Evolutionary conservation across 2,329 filamentous ascomycete genomes (phyloP).

Genomic region (Botrytis cinerea): DNA sequence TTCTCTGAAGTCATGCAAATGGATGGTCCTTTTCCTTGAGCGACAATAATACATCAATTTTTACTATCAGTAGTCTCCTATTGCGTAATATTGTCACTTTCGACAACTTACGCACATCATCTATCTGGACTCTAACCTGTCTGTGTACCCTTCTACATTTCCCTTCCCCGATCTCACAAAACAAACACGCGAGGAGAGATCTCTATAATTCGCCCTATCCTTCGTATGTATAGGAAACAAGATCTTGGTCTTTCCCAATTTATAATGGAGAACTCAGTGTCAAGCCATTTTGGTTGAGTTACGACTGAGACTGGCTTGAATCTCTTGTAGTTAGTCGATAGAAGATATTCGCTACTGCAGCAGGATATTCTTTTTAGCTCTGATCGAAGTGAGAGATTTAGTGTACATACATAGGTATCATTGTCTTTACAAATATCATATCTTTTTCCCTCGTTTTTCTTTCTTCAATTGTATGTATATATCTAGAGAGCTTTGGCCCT

Average conservation of each 20-base stretch:
- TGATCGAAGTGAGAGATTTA: background rate
- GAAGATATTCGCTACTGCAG: background rate
- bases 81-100: background rate
- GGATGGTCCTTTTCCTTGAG: background rate
- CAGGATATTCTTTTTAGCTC: accelerated
- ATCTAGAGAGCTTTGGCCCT: background rate
- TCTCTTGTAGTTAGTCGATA: background rate
- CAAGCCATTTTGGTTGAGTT: too few relatives aligned
- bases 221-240: background rate
- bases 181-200: background rate
- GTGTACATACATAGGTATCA: background rate
- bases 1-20: background rate
- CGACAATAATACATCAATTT: background rate
- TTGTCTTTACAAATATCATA: background rate
- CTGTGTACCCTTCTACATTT: background rate
- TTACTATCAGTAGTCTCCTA: background rate
- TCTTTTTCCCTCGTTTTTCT: background rate
- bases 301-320: background rate
- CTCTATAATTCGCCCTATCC: too few relatives aligned
- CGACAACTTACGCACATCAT: background rate
- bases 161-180: background rate
- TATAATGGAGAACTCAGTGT: background rate
- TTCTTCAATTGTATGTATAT: background rate
- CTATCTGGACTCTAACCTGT: background rate
- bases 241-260: background rate